phyloP scores from a whole-genome alignment of 441 rosid species.

The Eugenia klotzschiana region DNA sequence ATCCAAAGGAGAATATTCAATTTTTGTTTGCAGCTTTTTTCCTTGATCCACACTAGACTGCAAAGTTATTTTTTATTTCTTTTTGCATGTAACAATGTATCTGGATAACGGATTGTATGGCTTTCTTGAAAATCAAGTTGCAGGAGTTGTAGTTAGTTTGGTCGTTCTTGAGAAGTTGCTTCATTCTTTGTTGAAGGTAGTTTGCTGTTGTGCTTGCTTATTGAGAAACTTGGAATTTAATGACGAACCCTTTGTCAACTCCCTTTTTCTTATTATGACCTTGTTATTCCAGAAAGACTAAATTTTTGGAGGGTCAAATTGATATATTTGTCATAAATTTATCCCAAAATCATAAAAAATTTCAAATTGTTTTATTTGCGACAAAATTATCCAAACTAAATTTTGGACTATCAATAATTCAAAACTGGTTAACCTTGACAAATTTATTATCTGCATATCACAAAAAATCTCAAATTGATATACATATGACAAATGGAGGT shows the following conservation, averaged over 20 bases:
- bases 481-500: too few relatives aligned
- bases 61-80: not conserved
- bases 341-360: too few relatives aligned
- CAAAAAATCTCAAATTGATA: too few relatives aligned
- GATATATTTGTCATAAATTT: too few relatives aligned
- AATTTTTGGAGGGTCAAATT: not conserved
- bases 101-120: not conserved
- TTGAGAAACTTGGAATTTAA: too few relatives aligned
- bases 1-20: not conserved
- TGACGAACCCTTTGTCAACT: too few relatives aligned
- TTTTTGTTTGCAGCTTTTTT: not conserved
- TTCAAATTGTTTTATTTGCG: too few relatives aligned
- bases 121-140: not conserved
- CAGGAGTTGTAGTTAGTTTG: not conserved
- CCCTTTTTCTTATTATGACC: not conserved
- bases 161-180: not conserved
- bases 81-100: not conserved
- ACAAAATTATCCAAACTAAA: too few relatives aligned
- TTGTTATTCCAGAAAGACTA: not conserved
- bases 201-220: not conserved
- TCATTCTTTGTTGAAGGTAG: not conserved
- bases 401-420: too few relatives aligned
- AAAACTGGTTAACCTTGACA: too few relatives aligned
- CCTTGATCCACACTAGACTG: not conserved
- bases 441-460: too few relatives aligned